These are phyloP conservation scores for Pichia rugopelliculosa DNA, from an alignment of 805 yeast species.

Conservation along the genomic window DNA sequence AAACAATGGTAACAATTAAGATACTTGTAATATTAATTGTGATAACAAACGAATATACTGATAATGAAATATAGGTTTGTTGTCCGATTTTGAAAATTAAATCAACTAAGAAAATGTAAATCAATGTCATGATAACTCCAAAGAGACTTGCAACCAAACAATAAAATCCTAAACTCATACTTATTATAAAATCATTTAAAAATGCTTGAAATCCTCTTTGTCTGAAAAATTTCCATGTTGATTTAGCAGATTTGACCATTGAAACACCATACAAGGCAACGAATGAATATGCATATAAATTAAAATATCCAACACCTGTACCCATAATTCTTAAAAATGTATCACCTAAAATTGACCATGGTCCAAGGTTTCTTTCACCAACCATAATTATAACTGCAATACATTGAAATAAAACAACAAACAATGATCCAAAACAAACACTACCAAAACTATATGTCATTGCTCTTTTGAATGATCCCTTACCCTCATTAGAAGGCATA, in stretches of 20 bases:
- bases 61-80: constrained; percentile 8
- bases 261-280: constrained; percentile 82
- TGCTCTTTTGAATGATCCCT: constrained; percentile 71
- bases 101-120: constrained; percentile 58
- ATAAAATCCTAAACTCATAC: constrained; percentile 65
- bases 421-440: constrained; percentile 69
- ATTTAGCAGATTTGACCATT: constrained; percentile 66
- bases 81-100: background rate
- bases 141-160: constrained; percentile 54
- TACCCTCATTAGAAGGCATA: constrained; percentile 70
- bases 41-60: constrained; percentile 40
- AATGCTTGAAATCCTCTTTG: constrained; percentile 78
- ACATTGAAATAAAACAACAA: constrained; percentile 64
- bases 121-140: constrained; percentile 43
- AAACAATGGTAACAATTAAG: constrained; percentile 60
- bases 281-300: constrained; percentile 81
- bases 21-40: constrained; percentile 67
- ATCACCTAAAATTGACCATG: constrained; percentile 4
- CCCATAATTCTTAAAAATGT: background rate
- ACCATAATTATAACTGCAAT: constrained; percentile 35
- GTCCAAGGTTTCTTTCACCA: constrained; percentile 1
- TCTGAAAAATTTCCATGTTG: constrained; percentile 66
- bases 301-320: constrained; percentile 32
- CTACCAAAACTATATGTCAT: constrained; percentile 85
- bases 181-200: constrained; percentile 74